These are phyloP conservation scores for Paraphoma sp. DNA, from an alignment of 2,329 filamentous ascomycete genomes.

Conservation along the genomic window DNA sequence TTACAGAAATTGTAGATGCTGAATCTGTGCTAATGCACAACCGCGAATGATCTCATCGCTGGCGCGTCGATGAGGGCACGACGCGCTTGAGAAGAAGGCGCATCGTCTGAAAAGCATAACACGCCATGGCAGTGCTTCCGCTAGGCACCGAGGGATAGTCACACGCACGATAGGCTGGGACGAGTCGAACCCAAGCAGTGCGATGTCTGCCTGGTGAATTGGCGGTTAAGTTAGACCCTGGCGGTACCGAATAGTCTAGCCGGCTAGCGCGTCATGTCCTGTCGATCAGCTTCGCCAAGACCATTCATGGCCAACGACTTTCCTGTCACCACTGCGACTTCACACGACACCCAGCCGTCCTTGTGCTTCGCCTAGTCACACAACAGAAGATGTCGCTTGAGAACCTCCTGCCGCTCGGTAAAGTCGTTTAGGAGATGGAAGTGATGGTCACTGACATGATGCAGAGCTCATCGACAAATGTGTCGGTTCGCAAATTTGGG, in stretches of 20 bases:
- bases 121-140: slow-evolving; percentile 44
- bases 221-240: slow-evolving; percentile 13
- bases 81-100: slow-evolving; percentile 34
- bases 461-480: slow-evolving; percentile 98
- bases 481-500: slow-evolving; percentile 96
- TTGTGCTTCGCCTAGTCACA: neutral
- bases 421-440: neutral
- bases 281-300: slow-evolving; percentile 23
- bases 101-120: slow-evolving; percentile 41
- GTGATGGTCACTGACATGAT: slow-evolving; percentile 20
- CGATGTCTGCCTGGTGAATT: slow-evolving; percentile 28
- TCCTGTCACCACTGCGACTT: slow-evolving; percentile 5
- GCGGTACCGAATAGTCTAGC: slow-evolving; percentile 10
- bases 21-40: too few relatives aligned
- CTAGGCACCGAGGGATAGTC: slow-evolving; percentile 30
- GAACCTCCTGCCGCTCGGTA: slow-evolving; percentile 42
- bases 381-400: slow-evolving; percentile 30
- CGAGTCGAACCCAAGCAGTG: slow-evolving; percentile 5
- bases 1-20: neutral
- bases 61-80: slow-evolving; percentile 19
- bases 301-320: slow-evolving; percentile 14
- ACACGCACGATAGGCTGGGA: slow-evolving; percentile 14
- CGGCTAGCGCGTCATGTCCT: slow-evolving; percentile 23
- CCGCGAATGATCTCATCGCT: slow-evolving; percentile 13
- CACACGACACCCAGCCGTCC: neutral